Evolutionary conservation across 106 monocot species (phyloP).

Genomic region (Ottelia alismoides): DNA sequence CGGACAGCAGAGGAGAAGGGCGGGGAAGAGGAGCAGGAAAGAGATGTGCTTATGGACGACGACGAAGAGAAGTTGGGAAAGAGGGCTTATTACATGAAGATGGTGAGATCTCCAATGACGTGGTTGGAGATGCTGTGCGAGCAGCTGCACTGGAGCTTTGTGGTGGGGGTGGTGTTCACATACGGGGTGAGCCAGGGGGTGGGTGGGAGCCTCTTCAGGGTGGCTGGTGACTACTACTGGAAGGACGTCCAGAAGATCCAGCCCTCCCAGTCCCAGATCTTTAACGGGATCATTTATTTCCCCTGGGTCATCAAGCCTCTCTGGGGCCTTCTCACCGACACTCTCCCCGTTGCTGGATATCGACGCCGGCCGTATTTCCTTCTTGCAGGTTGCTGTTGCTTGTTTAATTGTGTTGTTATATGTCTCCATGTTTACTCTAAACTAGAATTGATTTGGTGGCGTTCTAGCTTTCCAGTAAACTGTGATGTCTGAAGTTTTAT

Average conservation of each 20-base stretch:
- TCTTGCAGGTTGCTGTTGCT: no score
- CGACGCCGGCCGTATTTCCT: constrained; percentile 67
- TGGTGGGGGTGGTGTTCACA: constrained; percentile 47
- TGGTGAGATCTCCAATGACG: constrained; percentile 18
- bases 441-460: neutral
- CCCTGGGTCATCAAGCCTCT: constrained; percentile 70
- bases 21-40: no score
- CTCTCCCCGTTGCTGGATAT: constrained; percentile 51
- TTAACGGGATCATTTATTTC: constrained; percentile 32
- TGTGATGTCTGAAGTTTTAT: no score
- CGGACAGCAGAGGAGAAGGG: no score
- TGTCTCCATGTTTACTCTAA: no score
- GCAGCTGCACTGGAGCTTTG: constrained; percentile 38
- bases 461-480: no score
- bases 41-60: neutral
- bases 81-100: no score
- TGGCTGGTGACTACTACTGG: constrained; percentile 79
- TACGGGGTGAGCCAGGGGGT: constrained; percentile 73
- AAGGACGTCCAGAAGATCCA: constrained; percentile 78
- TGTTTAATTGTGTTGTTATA: no score
- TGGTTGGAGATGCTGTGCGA: constrained; percentile 54
- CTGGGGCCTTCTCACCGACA: constrained; percentile 77
- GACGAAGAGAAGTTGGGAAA: neutral
- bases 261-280: constrained; percentile 55
- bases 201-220: constrained; percentile 32